Percentiles rank a stretch among this genome's conserved stretches.
Evolutionary conservation across 257 asterid genomes (phyloP).

Genomic region (Solanum corneliomulleri): DNA sequence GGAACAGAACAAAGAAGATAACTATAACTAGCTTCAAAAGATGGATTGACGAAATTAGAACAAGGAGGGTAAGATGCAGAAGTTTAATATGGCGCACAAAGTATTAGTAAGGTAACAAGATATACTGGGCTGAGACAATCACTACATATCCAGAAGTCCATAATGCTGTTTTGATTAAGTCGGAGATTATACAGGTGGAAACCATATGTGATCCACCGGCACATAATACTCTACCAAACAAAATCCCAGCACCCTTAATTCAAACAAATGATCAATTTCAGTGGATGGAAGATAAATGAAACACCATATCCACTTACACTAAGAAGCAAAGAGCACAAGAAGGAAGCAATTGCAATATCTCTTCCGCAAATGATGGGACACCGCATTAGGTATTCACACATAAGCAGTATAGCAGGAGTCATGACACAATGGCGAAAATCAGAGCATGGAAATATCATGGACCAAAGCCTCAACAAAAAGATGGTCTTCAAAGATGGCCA

Average conservation of each 20-base stretch:
- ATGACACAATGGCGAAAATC: slow-evolving; percentile 89
- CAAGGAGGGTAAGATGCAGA: not conserved
- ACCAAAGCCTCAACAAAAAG: slow-evolving; percentile 78
- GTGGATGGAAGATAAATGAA: not conserved
- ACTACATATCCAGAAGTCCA: not conserved
- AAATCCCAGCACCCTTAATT: not conserved
- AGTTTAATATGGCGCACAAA: not conserved
- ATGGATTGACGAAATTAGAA: not conserved
- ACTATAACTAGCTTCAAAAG: not conserved
- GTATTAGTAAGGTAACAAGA: not conserved
- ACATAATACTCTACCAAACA: not conserved
- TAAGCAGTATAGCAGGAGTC: slow-evolving; percentile 74
- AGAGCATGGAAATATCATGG: slow-evolving; percentile 90
- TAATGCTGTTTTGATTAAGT: not conserved
- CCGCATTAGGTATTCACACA: slow-evolving; percentile 83
- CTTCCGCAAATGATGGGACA: slow-evolving; percentile 65
- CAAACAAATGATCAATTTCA: not conserved
- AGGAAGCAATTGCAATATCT: slow-evolving; percentile 71
- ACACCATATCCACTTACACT: slow-evolving; percentile 42
- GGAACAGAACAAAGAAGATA: not conserved
- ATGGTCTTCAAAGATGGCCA: slow-evolving; percentile 91
- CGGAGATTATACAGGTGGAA: not conserved
- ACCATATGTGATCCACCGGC: not conserved
- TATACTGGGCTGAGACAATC: not conserved
- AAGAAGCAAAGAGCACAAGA: slow-evolving; percentile 85